phyloP scores from a whole-genome alignment of 2,329 filamentous ascomycete genomes.

The Trichoderma harzianum region DNA sequence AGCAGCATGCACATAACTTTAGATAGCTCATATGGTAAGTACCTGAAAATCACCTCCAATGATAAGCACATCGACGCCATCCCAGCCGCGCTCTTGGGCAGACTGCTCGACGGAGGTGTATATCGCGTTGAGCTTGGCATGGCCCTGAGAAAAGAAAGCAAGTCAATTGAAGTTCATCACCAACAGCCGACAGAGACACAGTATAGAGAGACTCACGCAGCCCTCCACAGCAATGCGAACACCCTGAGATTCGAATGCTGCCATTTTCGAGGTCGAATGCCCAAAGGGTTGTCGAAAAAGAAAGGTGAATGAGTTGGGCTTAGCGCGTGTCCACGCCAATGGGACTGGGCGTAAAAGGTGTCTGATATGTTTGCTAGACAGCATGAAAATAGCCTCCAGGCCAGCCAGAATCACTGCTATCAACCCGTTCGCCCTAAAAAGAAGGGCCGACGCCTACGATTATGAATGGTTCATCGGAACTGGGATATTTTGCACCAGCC shows the following conservation, averaged over 20 bases:
- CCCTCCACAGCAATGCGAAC: conserved; percentile 82
- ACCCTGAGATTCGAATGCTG: conserved; percentile 39
- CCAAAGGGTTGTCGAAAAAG: background rate
- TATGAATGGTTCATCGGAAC: background rate
- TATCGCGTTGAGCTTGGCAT: conserved; percentile 87
- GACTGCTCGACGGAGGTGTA: conserved; percentile 73
- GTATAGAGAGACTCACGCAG: conserved; percentile 58
- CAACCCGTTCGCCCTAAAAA: background rate
- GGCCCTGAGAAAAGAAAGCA: conserved; percentile 57
- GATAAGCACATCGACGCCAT: conserved; percentile 81
- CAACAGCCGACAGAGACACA: background rate
- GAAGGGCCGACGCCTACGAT: background rate
- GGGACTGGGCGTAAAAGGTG: background rate
- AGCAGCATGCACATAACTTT: background rate
- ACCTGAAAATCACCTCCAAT: conserved; percentile 96
- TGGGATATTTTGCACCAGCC: background rate
- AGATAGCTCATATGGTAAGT: conserved; percentile 19
- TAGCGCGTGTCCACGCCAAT: conserved; percentile 1
- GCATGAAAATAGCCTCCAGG: background rate
- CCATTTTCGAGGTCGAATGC: conserved; percentile 27
- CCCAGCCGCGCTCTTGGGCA: conserved; percentile 70
- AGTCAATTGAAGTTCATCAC: conserved; percentile 22
- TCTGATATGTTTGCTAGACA: background rate
- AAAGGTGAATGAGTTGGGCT: background rate
- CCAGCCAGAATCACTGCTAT: background rate